Evolutionary conservation across 305 asterid genomes (phyloP), one percentile per base, ranked within the genome.

Genomic region (Solanum hybrid): DNA sequence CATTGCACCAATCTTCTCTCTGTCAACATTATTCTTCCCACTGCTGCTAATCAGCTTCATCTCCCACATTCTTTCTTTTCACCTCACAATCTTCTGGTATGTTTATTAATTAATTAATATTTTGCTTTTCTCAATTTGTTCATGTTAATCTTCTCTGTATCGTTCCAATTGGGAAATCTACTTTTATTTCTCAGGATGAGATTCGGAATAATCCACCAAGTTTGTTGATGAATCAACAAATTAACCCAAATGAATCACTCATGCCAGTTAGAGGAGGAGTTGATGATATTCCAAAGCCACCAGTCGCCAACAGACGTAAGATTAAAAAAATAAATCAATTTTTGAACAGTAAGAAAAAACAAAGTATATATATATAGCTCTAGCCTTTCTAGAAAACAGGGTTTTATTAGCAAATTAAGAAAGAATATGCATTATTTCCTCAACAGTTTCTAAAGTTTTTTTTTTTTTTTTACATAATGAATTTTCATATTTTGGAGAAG

Each of bases 1-100:
- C 99, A 97, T 93, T 97, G 99, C 97, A 92, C 98, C 92, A 97
- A 96, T 86, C 99, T 97, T 88, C 93, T 97, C 36, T 96, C 99
- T 37, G 99, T 96, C 31, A 95, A 97, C 96, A 94, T 96, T 98
- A 96, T 95, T 89, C 98, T 97, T 87, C 99, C 99, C 3, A 46
- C 96, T 5, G 89, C 96, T 4, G 88, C 98, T 29, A 94, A 93
- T 92, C 99, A 96, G 94, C 96, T 94, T 89, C 98, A 96, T 90
- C 97, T 95, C 89, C 95, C 94, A 66, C 96, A 95, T 93, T 91
- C 98, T 3, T 94, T 95, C 93, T 96, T 95, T 94, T 94, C 99
- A 71, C 98, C 98, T 82, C 99, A 97, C 91, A 96, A 95, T 93
- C 98, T 96, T 85, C 93, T 95, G 96, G 99, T 97, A 94, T 37